These are phyloP conservation scores for Cyclocybe aegerita DNA, from an alignment of 768 basidiomycete genomes.

Conservation along the genomic window DNA sequence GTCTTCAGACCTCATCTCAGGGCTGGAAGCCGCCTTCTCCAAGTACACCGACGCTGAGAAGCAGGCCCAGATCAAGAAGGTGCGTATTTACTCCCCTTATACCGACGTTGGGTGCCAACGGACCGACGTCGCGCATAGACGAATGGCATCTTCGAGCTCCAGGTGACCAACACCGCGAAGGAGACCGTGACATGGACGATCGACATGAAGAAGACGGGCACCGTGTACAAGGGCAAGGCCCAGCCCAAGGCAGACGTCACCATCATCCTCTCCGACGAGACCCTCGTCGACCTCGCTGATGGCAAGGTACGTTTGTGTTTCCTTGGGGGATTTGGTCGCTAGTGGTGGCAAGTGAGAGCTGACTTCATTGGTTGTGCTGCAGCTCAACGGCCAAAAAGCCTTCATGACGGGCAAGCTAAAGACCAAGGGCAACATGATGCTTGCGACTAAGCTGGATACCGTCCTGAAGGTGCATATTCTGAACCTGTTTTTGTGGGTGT, in stretches of 20 bases:
- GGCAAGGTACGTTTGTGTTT: slow-evolving; percentile 56
- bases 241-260: slow-evolving; percentile 82
- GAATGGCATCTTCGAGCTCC: slow-evolving; percentile 86
- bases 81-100: slow-evolving; percentile 13
- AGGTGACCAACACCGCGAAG: slow-evolving; percentile 70
- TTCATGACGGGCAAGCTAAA: slow-evolving; percentile 96
- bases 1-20: slow-evolving; percentile 67
- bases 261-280: slow-evolving; percentile 75
- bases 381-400: slow-evolving; percentile 91
- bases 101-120: not conserved
- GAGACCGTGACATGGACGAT: slow-evolving; percentile 85
- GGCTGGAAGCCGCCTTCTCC: slow-evolving; percentile 52
- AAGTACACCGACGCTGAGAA: slow-evolving; percentile 60
- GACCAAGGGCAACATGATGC: slow-evolving; percentile 91
- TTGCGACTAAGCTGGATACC: slow-evolving; percentile 85
- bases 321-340: not conserved
- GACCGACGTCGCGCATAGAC: slow-evolving; percentile 45
- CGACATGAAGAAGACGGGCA: slow-evolving; percentile 85
- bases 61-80: slow-evolving; percentile 75
- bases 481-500: not conserved
- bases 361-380: not conserved
- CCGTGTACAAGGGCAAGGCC: slow-evolving; percentile 71
- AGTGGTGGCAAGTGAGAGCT: not conserved
- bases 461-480: slow-evolving; percentile 67
- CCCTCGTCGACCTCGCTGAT: slow-evolving; percentile 65